These are phyloP conservation scores for Neofusicoccum kwambonambiense DNA, from an alignment of 2,329 filamentous ascomycete species.

Conservation along the genomic window DNA sequence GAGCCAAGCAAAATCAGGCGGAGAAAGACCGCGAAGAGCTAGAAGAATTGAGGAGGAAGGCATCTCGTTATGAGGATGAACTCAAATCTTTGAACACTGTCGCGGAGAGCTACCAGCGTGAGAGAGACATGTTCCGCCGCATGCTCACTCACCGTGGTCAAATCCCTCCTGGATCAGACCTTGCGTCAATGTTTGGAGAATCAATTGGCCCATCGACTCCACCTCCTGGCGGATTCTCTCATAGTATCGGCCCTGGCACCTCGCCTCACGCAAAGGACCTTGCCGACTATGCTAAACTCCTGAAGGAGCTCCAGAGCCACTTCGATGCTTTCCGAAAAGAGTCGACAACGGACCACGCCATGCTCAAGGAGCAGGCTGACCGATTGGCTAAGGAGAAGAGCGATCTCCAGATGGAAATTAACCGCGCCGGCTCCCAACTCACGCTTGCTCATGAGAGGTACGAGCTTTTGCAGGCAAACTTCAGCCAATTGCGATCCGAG, in stretches of 20 bases:
- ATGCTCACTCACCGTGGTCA: constrained; percentile 78
- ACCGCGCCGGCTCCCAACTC: constrained; percentile 76
- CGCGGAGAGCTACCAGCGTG: constrained; percentile 89
- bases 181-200: constrained; percentile 68
- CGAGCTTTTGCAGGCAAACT: constrained; percentile 87
- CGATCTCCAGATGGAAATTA: constrained; percentile 76
- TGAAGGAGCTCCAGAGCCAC: constrained; percentile 84
- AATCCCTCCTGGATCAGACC: constrained; percentile 58
- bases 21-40: constrained; percentile 66
- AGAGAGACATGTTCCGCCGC: constrained; percentile 95
- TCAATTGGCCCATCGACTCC: constrained; percentile 62
- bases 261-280: constrained; percentile 54
- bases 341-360: constrained; percentile 74
- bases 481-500: constrained; percentile 76
- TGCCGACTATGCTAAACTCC: constrained; percentile 72
- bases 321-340: constrained; percentile 90
- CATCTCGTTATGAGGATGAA: constrained; percentile 80
- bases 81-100: constrained; percentile 77
- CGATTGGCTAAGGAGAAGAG: constrained; percentile 79
- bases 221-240: constrained; percentile 37
- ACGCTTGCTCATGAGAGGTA: constrained; percentile 79
- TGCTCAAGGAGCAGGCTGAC: constrained; percentile 82
- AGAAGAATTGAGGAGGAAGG: constrained; percentile 68
- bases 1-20: constrained; percentile 56
- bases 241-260: constrained; percentile 28